Evolutionary conservation across 2,329 filamentous ascomycete species (phyloP).

Genomic region (Ophiostoma perfectum): DNA sequence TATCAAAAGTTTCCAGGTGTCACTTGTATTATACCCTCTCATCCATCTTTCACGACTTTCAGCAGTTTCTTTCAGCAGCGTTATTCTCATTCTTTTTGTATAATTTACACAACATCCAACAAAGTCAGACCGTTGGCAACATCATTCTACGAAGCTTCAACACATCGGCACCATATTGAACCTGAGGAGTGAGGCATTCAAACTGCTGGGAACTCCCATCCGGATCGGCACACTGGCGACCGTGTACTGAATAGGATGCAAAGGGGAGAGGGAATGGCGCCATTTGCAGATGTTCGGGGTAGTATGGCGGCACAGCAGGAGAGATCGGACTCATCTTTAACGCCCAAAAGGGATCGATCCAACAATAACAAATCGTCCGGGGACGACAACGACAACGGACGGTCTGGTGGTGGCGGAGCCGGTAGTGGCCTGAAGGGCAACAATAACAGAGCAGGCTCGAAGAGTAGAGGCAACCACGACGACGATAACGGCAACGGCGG

Average conservation of each 20-base stretch:
- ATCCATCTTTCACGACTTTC: constrained; percentile 20
- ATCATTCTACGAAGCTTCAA: background rate
- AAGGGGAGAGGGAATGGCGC: constrained; percentile 32
- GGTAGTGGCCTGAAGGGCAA: background rate
- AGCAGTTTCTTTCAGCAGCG: background rate
- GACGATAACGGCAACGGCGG: background rate
- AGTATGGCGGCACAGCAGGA: constrained; percentile 23
- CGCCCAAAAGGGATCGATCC: background rate
- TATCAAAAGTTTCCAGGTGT: constrained; percentile 8
- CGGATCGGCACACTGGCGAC: constrained; percentile 24
- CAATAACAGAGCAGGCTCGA: background rate
- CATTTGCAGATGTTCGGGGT: constrained; percentile 25
- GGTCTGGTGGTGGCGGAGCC: background rate
- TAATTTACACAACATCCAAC: background rate
- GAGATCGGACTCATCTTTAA: background rate
- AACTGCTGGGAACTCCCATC: constrained; percentile 22
- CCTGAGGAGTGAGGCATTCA: background rate
- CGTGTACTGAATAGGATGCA: constrained; percentile 26
- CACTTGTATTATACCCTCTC: background rate
- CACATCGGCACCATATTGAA: background rate
- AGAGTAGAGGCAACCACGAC: background rate
- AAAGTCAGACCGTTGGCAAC: background rate
- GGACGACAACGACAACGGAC: background rate
- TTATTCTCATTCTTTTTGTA: background rate
- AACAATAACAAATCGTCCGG: background rate